Conservation (phyloP, 352 stramenopile species). For the Phytophthora aleatoria region DNA sequence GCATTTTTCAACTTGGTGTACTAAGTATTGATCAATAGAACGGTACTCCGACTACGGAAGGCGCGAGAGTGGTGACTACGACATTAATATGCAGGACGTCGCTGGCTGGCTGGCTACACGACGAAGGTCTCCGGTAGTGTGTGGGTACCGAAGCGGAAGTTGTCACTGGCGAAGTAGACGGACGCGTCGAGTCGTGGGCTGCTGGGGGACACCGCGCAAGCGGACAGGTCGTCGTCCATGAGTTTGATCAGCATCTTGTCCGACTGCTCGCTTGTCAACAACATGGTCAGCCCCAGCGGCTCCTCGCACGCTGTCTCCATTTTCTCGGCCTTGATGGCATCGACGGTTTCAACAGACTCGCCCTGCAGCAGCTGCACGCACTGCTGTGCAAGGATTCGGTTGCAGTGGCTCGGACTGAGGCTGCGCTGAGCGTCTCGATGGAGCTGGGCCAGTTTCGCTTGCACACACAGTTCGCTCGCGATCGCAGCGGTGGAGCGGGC, state of each 20-base stretch:
- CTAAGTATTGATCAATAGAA: slow-evolving; percentile 4
- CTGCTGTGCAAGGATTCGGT: slow-evolving; percentile 28
- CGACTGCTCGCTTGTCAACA: slow-evolving; percentile 29
- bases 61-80: slow-evolving; percentile 6
- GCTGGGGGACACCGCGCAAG: slow-evolving; percentile 10
- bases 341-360: slow-evolving; percentile 16
- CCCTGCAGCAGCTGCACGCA: slow-evolving; percentile 38
- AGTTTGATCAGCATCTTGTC: slow-evolving; percentile 34
- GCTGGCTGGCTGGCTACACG: slow-evolving; percentile 10
- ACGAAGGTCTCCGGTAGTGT: slow-evolving; percentile 35
- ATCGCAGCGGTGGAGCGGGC: slow-evolving; percentile 19
- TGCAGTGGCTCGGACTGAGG: slow-evolving; percentile 16
- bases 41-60: slow-evolving; percentile 2
- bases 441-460: slow-evolving; percentile 51
- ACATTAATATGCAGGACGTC: slow-evolving; percentile 1
- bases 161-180: slow-evolving; percentile 20
- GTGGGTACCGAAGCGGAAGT: slow-evolving; percentile 20
- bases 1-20: slow-evolving; percentile 2
- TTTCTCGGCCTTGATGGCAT: slow-evolving; percentile 17
- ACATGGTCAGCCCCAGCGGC: slow-evolving; percentile 20
- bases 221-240: slow-evolving; percentile 32
- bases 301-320: slow-evolving; percentile 12
- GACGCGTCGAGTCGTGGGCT: slow-evolving; percentile 15
- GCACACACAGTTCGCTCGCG: slow-evolving; percentile 37
- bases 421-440: slow-evolving; percentile 34